phyloP scores from a whole-genome alignment of 2,329 filamentous ascomycete genomes.

The Aspergillus aculeatinus region DNA sequence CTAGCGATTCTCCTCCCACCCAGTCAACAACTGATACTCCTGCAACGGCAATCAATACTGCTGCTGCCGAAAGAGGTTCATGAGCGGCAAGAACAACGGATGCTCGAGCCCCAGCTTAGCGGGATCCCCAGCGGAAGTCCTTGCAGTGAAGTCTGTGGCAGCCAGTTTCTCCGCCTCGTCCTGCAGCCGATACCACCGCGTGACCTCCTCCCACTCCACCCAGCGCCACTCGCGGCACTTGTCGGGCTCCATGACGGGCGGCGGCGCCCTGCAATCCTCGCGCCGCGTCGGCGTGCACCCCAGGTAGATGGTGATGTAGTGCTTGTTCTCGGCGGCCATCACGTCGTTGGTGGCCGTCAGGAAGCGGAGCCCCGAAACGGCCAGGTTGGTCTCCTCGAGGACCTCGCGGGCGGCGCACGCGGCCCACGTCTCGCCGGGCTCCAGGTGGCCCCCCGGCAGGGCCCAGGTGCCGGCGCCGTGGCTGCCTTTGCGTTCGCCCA shows the following conservation, averaged over 20 bases:
- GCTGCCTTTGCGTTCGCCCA: constrained; percentile 17
- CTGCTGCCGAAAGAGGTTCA: too few relatives aligned
- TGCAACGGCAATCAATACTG: too few relatives aligned
- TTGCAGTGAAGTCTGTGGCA: too few relatives aligned
- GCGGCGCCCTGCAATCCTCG: too few relatives aligned
- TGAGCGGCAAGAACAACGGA: too few relatives aligned
- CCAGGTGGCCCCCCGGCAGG: constrained; percentile 74
- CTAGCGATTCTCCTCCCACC: too few relatives aligned
- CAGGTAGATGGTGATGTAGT: constrained; percentile 75
- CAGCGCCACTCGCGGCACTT: constrained; percentile 59
- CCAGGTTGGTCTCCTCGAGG: constrained; percentile 68
- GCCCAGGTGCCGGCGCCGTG: constrained; percentile 51
- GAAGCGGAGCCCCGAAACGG: constrained; percentile 54
- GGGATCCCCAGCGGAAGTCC: too few relatives aligned
- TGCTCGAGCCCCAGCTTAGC: too few relatives aligned
- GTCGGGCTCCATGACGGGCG: constrained; percentile 44
- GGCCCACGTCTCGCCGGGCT: constrained; percentile 63
- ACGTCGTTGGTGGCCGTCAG: constrained; percentile 66
- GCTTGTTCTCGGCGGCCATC: constrained; percentile 60
- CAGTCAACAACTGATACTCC: too few relatives aligned
- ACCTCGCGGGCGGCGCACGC: constrained; percentile 66
- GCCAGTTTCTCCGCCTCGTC: too few relatives aligned
- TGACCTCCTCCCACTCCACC: constrained; percentile 43
- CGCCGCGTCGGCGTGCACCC: constrained; percentile 50
- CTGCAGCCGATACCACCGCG: too few relatives aligned